Base-by-base conservation (phyloP, 2,329 filamentous ascomycete species). In the Cryphonectria carpinicola region DNA sequence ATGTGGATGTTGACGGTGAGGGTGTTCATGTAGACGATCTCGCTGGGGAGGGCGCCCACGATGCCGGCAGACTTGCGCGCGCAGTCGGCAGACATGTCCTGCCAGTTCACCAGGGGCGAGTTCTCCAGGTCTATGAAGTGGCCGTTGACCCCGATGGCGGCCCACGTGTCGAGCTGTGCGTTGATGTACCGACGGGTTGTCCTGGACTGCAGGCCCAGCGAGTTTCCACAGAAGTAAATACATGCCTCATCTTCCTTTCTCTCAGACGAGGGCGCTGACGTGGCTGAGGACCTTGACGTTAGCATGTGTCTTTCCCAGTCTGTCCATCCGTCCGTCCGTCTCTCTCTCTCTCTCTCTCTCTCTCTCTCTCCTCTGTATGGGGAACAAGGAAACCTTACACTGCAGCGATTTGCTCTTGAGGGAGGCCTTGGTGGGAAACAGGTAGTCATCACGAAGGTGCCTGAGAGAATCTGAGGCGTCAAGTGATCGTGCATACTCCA, bases 181-280 rank as follows among this genome's bases (percentile, higher is more conserved):
- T 90, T 84, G 73, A 97, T 82, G 73, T 93, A 90, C 22, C 86
- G 82, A 25, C 87, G 84, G 0, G 91, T 90, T 19, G 87, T 87
- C 73, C 87, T 89, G 61, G 95, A 94, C 79, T 97, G 94, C 4
- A 95, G 87, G 52, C 94, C 94, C 1, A 97, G 87, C 0, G 94
- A 97, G 82, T 97, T 97, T 70, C 95, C 95, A 74, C 94, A 95
- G 73, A 98, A 90, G 80, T 97, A 98, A 71, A 93, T 90, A 71
- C 86, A 87, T 7, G 58, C 35, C 17, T 68, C 39, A 5, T 49
- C 14, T 11, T 46, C 28, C 10, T 49, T 14, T 28, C 39, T 41
- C 11, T 19, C 62, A 22, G 25, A 22, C 37, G 64, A 32, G 39
- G 64, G 46, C 8, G 35, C 13, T 25, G 70, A 62, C 41, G 54